phyloP scores from a whole-genome alignment of 352 stramenopile species.

The Globisporangium perplexum region DNA sequence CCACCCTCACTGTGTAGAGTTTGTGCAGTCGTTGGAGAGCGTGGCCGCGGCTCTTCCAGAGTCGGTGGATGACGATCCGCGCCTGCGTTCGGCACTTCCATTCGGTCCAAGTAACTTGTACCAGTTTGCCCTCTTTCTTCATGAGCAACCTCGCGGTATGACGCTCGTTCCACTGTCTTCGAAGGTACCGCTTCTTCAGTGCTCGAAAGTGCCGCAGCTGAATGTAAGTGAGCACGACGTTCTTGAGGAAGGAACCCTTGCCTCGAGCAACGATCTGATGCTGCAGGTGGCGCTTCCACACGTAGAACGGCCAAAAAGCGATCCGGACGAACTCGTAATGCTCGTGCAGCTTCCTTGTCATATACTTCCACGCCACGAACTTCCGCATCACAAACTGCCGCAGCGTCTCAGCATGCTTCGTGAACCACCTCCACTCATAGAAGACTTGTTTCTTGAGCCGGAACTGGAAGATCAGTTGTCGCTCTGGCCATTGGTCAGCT shows the following conservation, averaged over 20 bases:
- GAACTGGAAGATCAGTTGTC: slow-evolving; percentile 54
- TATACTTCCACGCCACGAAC: slow-evolving; percentile 61
- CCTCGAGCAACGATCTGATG: slow-evolving; percentile 56
- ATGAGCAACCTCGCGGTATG: slow-evolving; percentile 23
- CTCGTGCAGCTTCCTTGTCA: slow-evolving; percentile 36
- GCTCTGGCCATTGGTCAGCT: slow-evolving; percentile 48
- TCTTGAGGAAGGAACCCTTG: slow-evolving; percentile 51
- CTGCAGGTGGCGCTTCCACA: slow-evolving; percentile 73
- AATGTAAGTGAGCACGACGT: slow-evolving; percentile 51
- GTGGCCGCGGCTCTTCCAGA: slow-evolving; percentile 45
- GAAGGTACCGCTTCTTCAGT: slow-evolving; percentile 24
- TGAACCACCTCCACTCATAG: slow-evolving; percentile 40
- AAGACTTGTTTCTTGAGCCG: slow-evolving; percentile 52
- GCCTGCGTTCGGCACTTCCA: slow-evolving; percentile 24
- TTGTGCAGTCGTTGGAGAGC: slow-evolving; percentile 51
- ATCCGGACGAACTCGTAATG: slow-evolving; percentile 52
- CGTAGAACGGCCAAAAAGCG: slow-evolving; percentile 78
- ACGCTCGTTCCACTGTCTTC: slow-evolving; percentile 22
- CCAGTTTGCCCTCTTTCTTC: slow-evolving; percentile 16
- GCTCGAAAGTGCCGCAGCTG: slow-evolving; percentile 52
- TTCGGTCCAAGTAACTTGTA: slow-evolving; percentile 21
- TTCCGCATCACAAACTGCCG: slow-evolving; percentile 42
- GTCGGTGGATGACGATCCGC: slow-evolving; percentile 22
- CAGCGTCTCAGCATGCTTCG: slow-evolving; percentile 27
- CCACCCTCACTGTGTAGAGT: slow-evolving; percentile 48